Evolutionary conservation across 2,329 filamentous ascomycete genomes (phyloP).

Genomic region (Dactylellina parvicollis): DNA sequence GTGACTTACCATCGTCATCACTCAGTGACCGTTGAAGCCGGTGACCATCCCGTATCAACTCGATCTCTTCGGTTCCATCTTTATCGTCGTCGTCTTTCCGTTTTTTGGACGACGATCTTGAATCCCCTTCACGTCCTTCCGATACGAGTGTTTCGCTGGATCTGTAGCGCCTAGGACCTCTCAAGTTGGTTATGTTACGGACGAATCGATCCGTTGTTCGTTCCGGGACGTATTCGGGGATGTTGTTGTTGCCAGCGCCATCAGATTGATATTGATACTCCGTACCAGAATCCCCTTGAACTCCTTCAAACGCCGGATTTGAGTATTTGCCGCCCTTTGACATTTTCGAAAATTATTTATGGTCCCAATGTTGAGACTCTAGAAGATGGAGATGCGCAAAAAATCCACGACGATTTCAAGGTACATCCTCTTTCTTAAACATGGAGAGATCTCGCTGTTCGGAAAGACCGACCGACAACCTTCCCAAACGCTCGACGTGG

Average conservation of each 20-base stretch:
- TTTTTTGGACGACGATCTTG: slow-evolving; percentile 12
- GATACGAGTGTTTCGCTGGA: slow-evolving; percentile 16
- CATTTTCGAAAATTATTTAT: slow-evolving; percentile 10
- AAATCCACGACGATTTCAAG: not conserved
- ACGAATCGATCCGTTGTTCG: slow-evolving; percentile 23
- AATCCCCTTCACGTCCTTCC: not conserved
- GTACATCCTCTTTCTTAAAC: not conserved
- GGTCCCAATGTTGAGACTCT: not conserved
- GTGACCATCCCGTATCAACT: slow-evolving; percentile 10
- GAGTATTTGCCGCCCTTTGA: slow-evolving; percentile 16
- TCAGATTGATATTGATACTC: no score
- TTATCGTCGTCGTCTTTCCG: not conserved
- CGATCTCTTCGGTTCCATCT: slow-evolving; percentile 5
- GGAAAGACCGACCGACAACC: not conserved
- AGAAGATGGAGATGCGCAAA: not conserved
- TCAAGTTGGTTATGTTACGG: slow-evolving; percentile 11
- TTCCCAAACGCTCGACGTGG: not conserved
- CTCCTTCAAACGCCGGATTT: slow-evolving; percentile 34
- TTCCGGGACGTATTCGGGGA: slow-evolving; percentile 19
- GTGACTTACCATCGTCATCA: slow-evolving; percentile 28
- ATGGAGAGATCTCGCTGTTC: slow-evolving; percentile 12
- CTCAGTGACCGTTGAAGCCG: not conserved
- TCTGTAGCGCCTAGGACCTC: not conserved
- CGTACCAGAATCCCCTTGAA: not conserved
- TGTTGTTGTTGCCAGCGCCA: slow-evolving; percentile 1